A percentile compares a stretch with the other conserved stretches of the same genome.
Conservation (phyloP, 108 stramenopile species). For the Aurantiochytrium sp. region DNA sequence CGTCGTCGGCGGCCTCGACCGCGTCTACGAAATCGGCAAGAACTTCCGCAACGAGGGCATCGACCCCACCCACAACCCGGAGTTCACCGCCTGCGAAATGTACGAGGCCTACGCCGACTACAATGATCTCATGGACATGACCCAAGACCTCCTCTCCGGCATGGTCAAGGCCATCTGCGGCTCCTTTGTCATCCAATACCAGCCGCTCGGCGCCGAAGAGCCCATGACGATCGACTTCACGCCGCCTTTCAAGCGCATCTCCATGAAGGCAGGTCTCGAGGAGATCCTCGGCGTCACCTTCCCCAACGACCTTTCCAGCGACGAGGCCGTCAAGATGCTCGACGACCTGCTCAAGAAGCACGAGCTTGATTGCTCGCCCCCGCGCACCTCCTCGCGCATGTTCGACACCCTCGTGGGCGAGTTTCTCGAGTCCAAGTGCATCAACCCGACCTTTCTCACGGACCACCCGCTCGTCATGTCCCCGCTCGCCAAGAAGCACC, state of each 20-base stretch:
- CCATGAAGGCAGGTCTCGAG: conserved; percentile 94
- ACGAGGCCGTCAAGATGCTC: conserved; percentile 71
- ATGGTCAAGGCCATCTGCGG: conserved; percentile 93
- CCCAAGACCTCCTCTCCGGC: conserved; percentile 86
- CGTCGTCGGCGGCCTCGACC: conserved; percentile 93
- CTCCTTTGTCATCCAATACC: conserved; percentile 87
- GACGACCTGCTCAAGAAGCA: conserved; percentile 66
- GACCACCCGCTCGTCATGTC: conserved; percentile 98
- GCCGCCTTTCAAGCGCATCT: conserved; percentile 92
- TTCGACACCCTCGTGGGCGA: conserved; percentile 95
- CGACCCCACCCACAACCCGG: conserved; percentile 98
- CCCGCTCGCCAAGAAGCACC: conserved; percentile 96
- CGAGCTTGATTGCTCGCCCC: conserved; percentile 80
- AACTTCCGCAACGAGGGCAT: conserved; percentile 99
- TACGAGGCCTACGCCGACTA: conserved; percentile 99
- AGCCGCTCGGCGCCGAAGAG: conserved; percentile 59
- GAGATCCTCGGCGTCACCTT: conserved; percentile 73
- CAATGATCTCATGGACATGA: conserved; percentile 96
- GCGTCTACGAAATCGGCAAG: conserved; percentile 97
- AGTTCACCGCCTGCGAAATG: conserved; percentile 98
- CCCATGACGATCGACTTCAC: conserved; percentile 88
- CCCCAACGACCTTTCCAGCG: conserved; percentile 70
- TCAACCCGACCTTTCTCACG: conserved; percentile 61
- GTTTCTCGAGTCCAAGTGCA: conserved; percentile 84
- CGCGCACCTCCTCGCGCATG: conserved; percentile 88